A percentile compares a stretch with the other conserved stretches of the same genome.
phyloP scores from a whole-genome alignment of 2,329 filamentous ascomycete species.

The Paraphaeosphaeria minitans region DNA sequence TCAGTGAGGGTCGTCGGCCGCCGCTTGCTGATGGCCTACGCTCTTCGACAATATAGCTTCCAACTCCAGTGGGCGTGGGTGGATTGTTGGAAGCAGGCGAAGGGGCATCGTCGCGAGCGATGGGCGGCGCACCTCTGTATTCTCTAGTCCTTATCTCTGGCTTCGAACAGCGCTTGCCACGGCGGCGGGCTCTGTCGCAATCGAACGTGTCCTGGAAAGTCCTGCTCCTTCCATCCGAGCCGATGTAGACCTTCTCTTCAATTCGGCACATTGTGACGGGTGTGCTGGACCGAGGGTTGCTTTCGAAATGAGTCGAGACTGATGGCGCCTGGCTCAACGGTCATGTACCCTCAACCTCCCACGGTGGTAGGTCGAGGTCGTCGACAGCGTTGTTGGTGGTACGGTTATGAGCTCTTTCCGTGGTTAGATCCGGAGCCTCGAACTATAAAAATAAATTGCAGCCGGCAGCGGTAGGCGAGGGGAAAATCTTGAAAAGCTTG shows the following conservation, averaged over 20 bases:
- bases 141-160: slow-evolving; percentile 29
- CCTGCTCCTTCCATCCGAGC: slow-evolving; percentile 29
- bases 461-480: slow-evolving; percentile 13
- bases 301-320: background rate
- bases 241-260: slow-evolving; percentile 37
- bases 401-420: slow-evolving; percentile 23
- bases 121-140: slow-evolving; percentile 25
- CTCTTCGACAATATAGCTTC: slow-evolving; percentile 30
- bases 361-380: slow-evolving; percentile 18
- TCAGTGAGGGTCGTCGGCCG: slow-evolving; percentile 32
- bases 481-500: slow-evolving; percentile 4
- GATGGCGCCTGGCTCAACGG: background rate
- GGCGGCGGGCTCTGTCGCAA: slow-evolving; percentile 31
- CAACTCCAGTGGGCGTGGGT: slow-evolving; percentile 34
- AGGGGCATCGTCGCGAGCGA: slow-evolving; percentile 31
- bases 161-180: slow-evolving; percentile 31
- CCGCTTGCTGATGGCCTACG: slow-evolving; percentile 31
- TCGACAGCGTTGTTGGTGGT: slow-evolving; percentile 15
- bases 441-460: slow-evolving; percentile 23
- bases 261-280: slow-evolving; percentile 38
- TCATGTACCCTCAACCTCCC: slow-evolving; percentile 20
- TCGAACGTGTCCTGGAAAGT: slow-evolving; percentile 30
- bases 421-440: slow-evolving; percentile 27
- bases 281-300: background rate
- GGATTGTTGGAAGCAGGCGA: slow-evolving; percentile 38